Base-by-base conservation (phyloP, 805 yeast species). In the Metschnikowia chrysomelidarum region DNA sequence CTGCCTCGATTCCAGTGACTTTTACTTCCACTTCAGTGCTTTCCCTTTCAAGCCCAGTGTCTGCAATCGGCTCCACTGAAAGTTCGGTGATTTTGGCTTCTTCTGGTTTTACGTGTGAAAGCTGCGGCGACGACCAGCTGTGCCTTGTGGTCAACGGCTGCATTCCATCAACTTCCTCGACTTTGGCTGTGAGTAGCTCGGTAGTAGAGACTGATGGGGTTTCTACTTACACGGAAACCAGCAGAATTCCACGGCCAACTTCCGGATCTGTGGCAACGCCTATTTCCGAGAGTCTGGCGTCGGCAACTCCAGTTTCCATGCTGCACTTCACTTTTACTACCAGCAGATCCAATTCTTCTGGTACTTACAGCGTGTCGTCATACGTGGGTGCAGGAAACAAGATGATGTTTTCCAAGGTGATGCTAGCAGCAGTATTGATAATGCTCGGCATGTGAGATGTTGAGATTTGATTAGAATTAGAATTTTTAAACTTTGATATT, bases 381-480 rank as follows among this genome's bases (percentile, higher is more conserved):
- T 35, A 29, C 22, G 38, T 29, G 13, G 38, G 34, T 19, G 12
- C 38, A 8, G 38, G 30, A 19, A 12, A 8, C 17, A 35, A 14
- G 25, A 15, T 10, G 15, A 15, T 34, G n/a, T 14, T 30, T 7
- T 25, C 38, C 13, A 24, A 8, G 15, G 14, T 24, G 34, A 14
- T 34, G 8, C 7, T 35, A 18, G 34, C 28, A 6, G n/a, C n/a
- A n/a, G n/a, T n/a, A n/a, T 24, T 35, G 38, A 19, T 29, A 22
- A 12, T 30, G 38, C 21, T 35, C 18, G n/a, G n/a, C n/a, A n/a
- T n/a, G n/a, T n/a, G n/a, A n/a, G n/a, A n/a, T n/a, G n/a, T n/a
- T n/a, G n/a, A n/a, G n/a, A n/a, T n/a, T 15, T 35, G 11, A 18
- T 24, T 10, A 32, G 37, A 5, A 19, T 27, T 18, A 34, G 36